Conservation (phyloP, 2,329 filamentous ascomycete genomes). For the Ilyonectria mors-panacis region DNA sequence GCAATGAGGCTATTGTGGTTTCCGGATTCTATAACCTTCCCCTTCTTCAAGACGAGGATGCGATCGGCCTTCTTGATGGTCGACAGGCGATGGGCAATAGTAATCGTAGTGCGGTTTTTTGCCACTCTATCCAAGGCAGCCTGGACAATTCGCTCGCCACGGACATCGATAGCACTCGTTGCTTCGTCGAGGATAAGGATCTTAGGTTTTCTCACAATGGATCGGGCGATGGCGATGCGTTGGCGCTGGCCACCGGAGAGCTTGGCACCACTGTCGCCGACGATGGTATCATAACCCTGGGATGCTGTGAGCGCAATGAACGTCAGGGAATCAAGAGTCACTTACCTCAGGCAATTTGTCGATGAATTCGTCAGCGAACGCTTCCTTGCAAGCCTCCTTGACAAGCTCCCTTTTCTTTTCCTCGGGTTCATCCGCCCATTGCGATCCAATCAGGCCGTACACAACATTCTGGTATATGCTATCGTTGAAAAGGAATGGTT, state of each 20-base stretch:
- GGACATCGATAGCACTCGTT: conserved; percentile 75
- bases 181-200: conserved; percentile 85
- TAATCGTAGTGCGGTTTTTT: conserved; percentile 76
- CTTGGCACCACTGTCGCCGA: conserved; percentile 84
- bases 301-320: conserved; percentile 27
- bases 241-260: conserved; percentile 91
- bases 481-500: conserved; percentile 78
- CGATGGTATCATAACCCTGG: conserved; percentile 79
- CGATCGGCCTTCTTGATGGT: conserved; percentile 84
- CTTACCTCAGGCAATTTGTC: conserved; percentile 70
- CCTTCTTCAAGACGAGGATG: conserved; percentile 83
- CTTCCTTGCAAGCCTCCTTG: conserved; percentile 74
- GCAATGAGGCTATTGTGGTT: conserved; percentile 80
- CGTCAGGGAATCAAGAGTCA: conserved; percentile 21
- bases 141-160: conserved; percentile 73
- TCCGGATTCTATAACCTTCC: conserved; percentile 80
- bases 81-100: conserved; percentile 81
- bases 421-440: conserved; percentile 67
- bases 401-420: conserved; percentile 73
- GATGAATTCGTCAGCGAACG: conserved; percentile 80
- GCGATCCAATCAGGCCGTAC: conserved; percentile 68
- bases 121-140: conserved; percentile 74
- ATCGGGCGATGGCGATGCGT: conserved; percentile 82
- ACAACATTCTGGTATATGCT: conserved; percentile 75
- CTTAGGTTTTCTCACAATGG: conserved; percentile 79